phyloP scores from a whole-genome alignment of 371 early-diverging fungal species.

The Mortierella polycephala region DNA sequence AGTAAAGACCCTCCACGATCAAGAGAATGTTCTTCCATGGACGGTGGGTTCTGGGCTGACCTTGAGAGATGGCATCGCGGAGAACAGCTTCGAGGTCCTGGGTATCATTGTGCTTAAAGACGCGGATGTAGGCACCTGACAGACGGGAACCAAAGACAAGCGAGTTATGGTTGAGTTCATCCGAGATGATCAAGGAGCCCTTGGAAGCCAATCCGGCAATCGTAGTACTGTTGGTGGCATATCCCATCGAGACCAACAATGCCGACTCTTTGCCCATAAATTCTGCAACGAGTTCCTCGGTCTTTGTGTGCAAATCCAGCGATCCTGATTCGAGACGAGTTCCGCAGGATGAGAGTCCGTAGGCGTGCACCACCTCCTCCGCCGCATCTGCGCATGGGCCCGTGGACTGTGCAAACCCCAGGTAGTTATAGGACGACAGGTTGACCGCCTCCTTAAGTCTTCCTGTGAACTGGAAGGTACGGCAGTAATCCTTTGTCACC shows the following conservation, averaged over 20 bases:
- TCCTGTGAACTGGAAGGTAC: constrained; percentile 90
- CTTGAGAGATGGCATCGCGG: constrained; percentile 95
- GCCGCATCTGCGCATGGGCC: constrained; percentile 96
- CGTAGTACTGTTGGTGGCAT: constrained; percentile 98
- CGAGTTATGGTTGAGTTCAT: constrained; percentile 98
- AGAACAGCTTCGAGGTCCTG: constrained; percentile 88
- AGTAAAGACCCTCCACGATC: constrained; percentile 98
- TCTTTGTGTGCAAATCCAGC: constrained; percentile 74
- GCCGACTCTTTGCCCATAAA: constrained; percentile 97
- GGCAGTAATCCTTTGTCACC: constrained; percentile 84
- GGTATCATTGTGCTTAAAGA: constrained; percentile 96
- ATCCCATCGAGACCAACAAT: constrained; percentile 98
- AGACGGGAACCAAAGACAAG: constrained; percentile 96
- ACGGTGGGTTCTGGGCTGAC: constrained; percentile 98
- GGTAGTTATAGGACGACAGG: constrained; percentile 99
- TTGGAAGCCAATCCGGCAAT: constrained; percentile 94
- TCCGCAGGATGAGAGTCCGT: constrained; percentile 77
- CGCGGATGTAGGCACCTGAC: constrained; percentile 94
- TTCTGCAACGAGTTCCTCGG: constrained; percentile 94
- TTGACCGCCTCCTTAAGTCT: constrained; percentile 88
- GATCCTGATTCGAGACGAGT: constrained; percentile 77
- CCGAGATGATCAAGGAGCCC: constrained; percentile 95
- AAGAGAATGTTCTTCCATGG: constrained; percentile 99
- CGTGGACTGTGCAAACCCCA: constrained; percentile 95
- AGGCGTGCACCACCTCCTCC: constrained; percentile 70